phyloP scores from a whole-genome alignment of 345 rosid genomes.

The Bruguiera gymnorhiza region DNA sequence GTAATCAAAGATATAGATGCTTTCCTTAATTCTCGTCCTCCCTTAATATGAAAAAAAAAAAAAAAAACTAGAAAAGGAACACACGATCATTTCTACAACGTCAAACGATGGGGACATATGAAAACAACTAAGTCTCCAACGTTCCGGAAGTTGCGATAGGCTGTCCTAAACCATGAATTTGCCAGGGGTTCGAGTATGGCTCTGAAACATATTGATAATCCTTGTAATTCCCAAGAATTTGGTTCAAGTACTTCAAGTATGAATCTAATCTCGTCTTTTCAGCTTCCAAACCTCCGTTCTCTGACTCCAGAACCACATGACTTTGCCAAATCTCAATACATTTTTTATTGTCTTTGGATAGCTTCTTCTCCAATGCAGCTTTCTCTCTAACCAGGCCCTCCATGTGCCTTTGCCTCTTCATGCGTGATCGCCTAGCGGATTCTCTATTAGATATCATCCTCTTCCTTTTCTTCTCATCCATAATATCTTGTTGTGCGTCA shows the following conservation, averaged over 20 bases:
- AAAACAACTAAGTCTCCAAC: slow-evolving; percentile 12
- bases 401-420: slow-evolving; percentile 55
- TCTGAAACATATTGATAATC: slow-evolving; percentile 5
- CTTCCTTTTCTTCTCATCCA: slow-evolving; percentile 58
- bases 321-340: slow-evolving; percentile 19
- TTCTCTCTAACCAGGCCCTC: slow-evolving; percentile 52
- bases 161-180: slow-evolving; percentile 21
- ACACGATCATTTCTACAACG: too few relatives aligned
- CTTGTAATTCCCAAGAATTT: slow-evolving; percentile 16
- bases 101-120: not conserved
- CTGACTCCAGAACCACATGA: slow-evolving; percentile 26
- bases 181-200: slow-evolving; percentile 23
- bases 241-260: slow-evolving; percentile 30
- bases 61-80: not conserved
- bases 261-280: slow-evolving; percentile 37
- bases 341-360: slow-evolving; percentile 27
- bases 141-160: slow-evolving; percentile 23
- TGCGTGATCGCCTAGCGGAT: slow-evolving; percentile 70
- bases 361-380: slow-evolving; percentile 40
- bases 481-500: slow-evolving; percentile 7
- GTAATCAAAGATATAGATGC: too few relatives aligned
- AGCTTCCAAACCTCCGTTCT: slow-evolving; percentile 37
- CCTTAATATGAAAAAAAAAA: not conserved
- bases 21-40: not conserved
- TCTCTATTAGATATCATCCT: slow-evolving; percentile 72